Conservation (phyloP, 768 basidiomycete species). For the Pholiota microspora region DNA sequence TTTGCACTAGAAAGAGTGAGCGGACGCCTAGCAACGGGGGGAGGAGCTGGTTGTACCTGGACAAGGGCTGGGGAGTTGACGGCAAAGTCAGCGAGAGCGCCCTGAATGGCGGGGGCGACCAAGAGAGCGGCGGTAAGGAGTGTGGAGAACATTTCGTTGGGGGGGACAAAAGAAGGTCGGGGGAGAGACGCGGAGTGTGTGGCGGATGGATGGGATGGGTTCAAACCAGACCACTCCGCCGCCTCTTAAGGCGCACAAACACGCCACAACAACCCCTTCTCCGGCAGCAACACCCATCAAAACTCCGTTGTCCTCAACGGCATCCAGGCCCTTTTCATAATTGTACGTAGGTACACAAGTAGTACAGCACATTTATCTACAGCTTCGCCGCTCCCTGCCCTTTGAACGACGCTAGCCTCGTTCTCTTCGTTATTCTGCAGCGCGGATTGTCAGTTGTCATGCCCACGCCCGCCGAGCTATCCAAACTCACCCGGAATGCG, state of each 20-base stretch:
- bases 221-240: neutral
- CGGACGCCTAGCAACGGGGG: neutral
- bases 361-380: conserved; percentile 5
- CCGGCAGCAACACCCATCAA: conserved; percentile 2
- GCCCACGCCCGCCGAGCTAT: conserved; percentile 27
- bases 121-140: conserved; percentile 75
- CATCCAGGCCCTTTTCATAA: neutral
- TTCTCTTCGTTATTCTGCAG: conserved; percentile 64
- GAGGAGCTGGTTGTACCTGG: conserved; percentile 46
- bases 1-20: conserved; percentile 47
- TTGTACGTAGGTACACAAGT: too few species aligned
- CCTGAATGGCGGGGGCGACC: conserved; percentile 48
- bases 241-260: conserved; percentile 8
- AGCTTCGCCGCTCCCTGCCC: conserved; percentile 17
- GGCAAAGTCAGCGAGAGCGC: conserved; percentile 52
- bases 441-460: conserved; percentile 31
- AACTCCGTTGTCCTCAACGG: conserved; percentile 3
- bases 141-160: conserved; percentile 70
- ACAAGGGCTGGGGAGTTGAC: conserved; percentile 49
- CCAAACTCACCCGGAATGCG: conserved; percentile 74
- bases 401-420: conserved; percentile 54
- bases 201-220: conserved; percentile 24
- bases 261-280: conserved; percentile 5
- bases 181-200: conserved; percentile 24
- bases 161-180: conserved; percentile 28